Percentiles rank a stretch among this genome's conserved stretches.
phyloP scores from a whole-genome alignment of 2,329 filamentous ascomycete genomes.

The Microsporum ferrugineum region DNA sequence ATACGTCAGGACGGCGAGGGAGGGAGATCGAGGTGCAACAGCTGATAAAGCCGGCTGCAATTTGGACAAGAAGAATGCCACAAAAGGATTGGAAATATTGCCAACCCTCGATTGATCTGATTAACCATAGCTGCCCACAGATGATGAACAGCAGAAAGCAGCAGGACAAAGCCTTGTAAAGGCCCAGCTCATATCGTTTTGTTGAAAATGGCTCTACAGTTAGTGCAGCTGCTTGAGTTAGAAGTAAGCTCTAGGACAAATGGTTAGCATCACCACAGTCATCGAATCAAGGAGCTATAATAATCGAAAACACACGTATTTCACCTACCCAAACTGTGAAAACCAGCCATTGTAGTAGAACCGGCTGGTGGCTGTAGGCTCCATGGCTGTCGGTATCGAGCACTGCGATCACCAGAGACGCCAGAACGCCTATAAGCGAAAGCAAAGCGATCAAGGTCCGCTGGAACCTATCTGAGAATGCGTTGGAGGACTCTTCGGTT shows the following conservation, averaged over 20 bases:
- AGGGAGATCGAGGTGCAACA: constrained; percentile 43
- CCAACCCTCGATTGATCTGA: not conserved
- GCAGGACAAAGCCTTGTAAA: constrained; percentile 24
- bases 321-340: constrained; percentile 52
- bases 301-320: not conserved
- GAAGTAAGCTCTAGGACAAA: constrained; percentile 20
- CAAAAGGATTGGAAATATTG: not conserved
- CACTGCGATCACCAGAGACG: constrained; percentile 48
- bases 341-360: constrained; percentile 49
- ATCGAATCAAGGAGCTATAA: not conserved
- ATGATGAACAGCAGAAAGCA: constrained; percentile 15
- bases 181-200: constrained; percentile 23
- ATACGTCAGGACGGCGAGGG: constrained; percentile 58
- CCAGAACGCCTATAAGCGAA: constrained; percentile 43
- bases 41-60: constrained; percentile 31
- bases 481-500: constrained; percentile 49
- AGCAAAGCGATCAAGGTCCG: constrained; percentile 46
- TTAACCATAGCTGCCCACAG: constrained; percentile 11
- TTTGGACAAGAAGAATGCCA: constrained; percentile 13
- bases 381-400: constrained; percentile 36
- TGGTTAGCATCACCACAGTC: not conserved
- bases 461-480: constrained; percentile 50
- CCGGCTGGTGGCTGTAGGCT: constrained; percentile 7
- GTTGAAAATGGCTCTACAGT: constrained; percentile 25
- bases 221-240: constrained; percentile 25